A percentile compares a stretch with the other conserved stretches of the same genome.
Evolutionary conservation across 257 asterid genomes (phyloP).

Genomic region (Penstemon davidsonii): DNA sequence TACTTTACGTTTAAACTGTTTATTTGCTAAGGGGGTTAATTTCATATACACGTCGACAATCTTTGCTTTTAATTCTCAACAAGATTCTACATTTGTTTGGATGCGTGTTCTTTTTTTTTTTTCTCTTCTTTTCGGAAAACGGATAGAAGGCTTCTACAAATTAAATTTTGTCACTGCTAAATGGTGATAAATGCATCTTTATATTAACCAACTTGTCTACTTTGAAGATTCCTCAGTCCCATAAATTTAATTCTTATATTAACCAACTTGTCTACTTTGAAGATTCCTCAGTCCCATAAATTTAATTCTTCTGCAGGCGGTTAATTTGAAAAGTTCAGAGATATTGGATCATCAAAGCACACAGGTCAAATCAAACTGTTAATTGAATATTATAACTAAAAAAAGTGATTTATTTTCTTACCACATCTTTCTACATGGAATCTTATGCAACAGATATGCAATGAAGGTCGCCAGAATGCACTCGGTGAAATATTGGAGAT

Average conservation of each 20-base stretch:
- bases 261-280: not conserved
- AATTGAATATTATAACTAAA: conserved; percentile 8
- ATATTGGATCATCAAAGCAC: conserved; percentile 71
- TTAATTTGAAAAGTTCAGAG: conserved; percentile 87
- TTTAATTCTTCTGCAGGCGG: conserved; percentile 73
- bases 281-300: conserved; percentile 29
- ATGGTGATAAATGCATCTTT: not conserved
- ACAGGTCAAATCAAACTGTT: conserved; percentile 48
- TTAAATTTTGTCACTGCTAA: not conserved
- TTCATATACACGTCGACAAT: not conserved
- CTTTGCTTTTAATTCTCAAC: conserved; percentile 10
- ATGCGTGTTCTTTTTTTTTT: not conserved
- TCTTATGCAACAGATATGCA: conserved; percentile 66
- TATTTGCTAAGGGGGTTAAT: conserved; percentile 10
- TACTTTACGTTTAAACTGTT: not conserved
- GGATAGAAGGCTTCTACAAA: not conserved
- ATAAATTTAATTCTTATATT: conserved; percentile 32
- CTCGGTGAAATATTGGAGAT: conserved; percentile 79
- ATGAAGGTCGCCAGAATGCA: conserved; percentile 87
- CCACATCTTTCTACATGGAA: conserved; percentile 22
- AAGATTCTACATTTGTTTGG: not conserved
- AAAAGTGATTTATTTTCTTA: conserved; percentile 19
- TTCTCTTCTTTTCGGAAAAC: not conserved
- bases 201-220: conserved; percentile 4
- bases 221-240: conserved; percentile 28